phyloP scores from a whole-genome alignment of 169 alveolate genomes.

The Eimeria brunetti region DNA sequence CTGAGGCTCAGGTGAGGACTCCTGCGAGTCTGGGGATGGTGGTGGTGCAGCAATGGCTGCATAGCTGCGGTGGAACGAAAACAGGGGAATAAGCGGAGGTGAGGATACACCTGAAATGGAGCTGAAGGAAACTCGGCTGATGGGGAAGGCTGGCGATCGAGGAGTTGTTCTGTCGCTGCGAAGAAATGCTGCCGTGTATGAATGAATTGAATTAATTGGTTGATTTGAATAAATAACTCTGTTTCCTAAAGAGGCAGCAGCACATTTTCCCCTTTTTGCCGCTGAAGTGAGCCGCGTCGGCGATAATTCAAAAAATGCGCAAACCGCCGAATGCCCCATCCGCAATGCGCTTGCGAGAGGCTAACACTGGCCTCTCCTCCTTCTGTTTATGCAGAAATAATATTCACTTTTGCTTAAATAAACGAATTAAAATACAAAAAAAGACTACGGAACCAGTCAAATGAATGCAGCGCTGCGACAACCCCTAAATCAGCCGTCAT shows the following conservation, averaged over 20 bases:
- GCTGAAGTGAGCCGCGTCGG: not conserved
- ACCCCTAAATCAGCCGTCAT: not conserved
- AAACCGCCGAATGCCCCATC: not conserved
- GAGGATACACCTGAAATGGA: not conserved
- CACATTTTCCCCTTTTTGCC: not conserved
- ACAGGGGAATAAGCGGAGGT: not conserved
- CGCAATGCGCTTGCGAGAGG: not conserved
- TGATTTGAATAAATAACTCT: not conserved
- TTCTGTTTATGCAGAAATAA: not conserved
- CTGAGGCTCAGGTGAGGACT: not conserved
- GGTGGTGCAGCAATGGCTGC: not conserved
- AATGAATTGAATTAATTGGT: not conserved
- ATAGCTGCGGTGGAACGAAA: not conserved
- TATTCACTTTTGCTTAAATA: not conserved
- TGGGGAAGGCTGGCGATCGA: not conserved
- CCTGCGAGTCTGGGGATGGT: not conserved
- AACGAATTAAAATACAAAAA: not conserved
- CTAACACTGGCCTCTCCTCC: not conserved
- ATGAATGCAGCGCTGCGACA: not conserved
- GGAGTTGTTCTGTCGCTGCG: not conserved
- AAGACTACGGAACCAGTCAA: not conserved
- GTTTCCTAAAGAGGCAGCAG: not conserved
- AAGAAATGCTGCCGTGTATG: not conserved
- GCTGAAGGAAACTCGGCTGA: not conserved
- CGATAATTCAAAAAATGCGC: not conserved